phyloP scores from a whole-genome alignment of 2,329 filamentous ascomycete genomes.

The Clathrospora elynae region DNA sequence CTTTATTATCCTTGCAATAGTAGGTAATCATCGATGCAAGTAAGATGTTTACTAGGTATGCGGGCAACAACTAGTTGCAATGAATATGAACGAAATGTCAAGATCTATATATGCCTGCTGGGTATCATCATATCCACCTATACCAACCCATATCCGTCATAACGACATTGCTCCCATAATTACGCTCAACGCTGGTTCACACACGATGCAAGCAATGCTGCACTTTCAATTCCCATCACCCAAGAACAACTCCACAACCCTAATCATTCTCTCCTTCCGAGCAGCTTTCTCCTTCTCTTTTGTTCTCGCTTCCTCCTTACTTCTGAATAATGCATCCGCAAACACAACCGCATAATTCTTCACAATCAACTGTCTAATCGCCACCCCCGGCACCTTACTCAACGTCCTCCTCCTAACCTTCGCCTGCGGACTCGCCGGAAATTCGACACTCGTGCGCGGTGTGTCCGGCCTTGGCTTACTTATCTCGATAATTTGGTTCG shows the following conservation, averaged over 20 bases:
- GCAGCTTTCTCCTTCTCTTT: conserved; percentile 65
- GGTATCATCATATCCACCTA: conserved; percentile 1
- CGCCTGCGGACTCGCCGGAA: conserved; percentile 42
- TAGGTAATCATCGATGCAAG: too few relatives aligned
- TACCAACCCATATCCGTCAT: too few relatives aligned
- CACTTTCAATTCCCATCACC: too few relatives aligned
- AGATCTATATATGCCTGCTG: background rate
- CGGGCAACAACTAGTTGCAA: too few relatives aligned
- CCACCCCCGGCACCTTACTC: conserved; percentile 55
- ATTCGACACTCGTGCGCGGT: conserved; percentile 35
- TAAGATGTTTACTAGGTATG: too few relatives aligned
- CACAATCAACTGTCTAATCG: conserved; percentile 65
- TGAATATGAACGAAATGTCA: background rate
- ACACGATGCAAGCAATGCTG: too few relatives aligned
- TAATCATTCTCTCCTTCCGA: conserved; percentile 67
- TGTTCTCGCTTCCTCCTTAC: conserved; percentile 40
- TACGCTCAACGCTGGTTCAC: too few relatives aligned
- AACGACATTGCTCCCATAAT: background rate
- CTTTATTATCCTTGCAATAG: too few relatives aligned
- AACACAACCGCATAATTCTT: conserved; percentile 69
- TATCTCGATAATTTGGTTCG: conserved; percentile 56
- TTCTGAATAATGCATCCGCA: conserved; percentile 65
- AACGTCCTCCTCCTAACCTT: conserved; percentile 46
- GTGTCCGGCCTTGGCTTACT: conserved; percentile 28
- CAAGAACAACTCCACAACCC: conserved; percentile 73